phyloP scores from a whole-genome alignment of 2,329 filamentous ascomycete species.

The Phaeosphaeriaceae sp. region DNA sequence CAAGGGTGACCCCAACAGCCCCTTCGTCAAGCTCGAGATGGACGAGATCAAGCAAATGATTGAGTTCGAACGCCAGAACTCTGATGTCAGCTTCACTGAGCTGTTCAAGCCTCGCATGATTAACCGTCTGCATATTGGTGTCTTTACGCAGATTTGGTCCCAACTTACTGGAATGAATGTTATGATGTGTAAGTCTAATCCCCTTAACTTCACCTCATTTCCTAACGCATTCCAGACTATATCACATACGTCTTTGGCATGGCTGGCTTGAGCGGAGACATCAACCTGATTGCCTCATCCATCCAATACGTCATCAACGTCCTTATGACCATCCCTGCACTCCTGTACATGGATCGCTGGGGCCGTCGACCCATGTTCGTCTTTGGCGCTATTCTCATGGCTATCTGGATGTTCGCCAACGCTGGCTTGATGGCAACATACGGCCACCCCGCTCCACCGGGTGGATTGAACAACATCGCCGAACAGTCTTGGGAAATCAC shows the following conservation, averaged over 20 bases:
- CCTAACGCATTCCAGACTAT: constrained; percentile 13
- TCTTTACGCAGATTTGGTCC: constrained; percentile 79
- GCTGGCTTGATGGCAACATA: constrained; percentile 69
- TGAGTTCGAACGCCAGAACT: constrained; percentile 75
- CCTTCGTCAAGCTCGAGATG: constrained; percentile 73
- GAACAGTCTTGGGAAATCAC: constrained; percentile 53
- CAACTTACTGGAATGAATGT: constrained; percentile 81
- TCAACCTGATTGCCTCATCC: constrained; percentile 69
- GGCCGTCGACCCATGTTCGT: constrained; percentile 75
- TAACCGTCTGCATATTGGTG: constrained; percentile 74
- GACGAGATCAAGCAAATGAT: constrained; percentile 76
- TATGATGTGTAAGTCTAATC: constrained; percentile 60
- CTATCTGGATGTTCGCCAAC: constrained; percentile 67
- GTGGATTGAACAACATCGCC: constrained; percentile 51
- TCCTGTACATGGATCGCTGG: constrained; percentile 78
- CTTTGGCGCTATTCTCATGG: constrained; percentile 72
- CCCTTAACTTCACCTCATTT: neutral
- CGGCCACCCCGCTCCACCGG: constrained; percentile 54
- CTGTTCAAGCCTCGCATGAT: constrained; percentile 78
- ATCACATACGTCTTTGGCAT: constrained; percentile 72
- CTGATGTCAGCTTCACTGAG: constrained; percentile 74
- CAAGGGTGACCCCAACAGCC: constrained; percentile 68
- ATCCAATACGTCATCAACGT: constrained; percentile 85
- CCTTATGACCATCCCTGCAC: constrained; percentile 76
- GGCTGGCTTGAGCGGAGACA: constrained; percentile 69